Conservation (phyloP, 495 filamentous ascomycete genomes). For the Barbatosphaeria neglecta region DNA sequence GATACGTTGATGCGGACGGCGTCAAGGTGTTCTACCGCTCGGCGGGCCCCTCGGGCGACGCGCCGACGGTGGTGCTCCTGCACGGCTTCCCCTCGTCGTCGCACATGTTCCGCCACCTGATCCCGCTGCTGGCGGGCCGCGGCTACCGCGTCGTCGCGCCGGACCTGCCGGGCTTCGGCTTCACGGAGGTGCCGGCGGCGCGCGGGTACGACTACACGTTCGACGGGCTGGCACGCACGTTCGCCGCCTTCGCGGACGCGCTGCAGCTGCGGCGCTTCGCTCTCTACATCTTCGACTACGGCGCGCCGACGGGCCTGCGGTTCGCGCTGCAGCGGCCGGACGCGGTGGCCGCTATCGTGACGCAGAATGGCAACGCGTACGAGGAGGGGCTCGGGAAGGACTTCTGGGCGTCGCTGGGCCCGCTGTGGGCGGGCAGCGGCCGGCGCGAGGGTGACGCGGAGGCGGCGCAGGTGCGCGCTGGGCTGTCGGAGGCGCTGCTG, state of each 20-base stretch:
- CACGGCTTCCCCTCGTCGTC: constrained; percentile 55
- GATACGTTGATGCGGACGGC: constrained; percentile 17
- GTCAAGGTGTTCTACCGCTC: constrained; percentile 48
- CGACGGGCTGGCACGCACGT: constrained; percentile 33
- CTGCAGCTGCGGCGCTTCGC: constrained; percentile 36
- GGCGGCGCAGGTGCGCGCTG: background rate
- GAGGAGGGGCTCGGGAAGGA: constrained; percentile 39
- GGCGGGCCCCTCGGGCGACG: constrained; percentile 20
- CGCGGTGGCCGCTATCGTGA: constrained; percentile 40
- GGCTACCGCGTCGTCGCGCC: constrained; percentile 46
- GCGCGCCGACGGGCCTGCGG: constrained; percentile 44
- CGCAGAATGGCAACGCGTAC: constrained; percentile 57
- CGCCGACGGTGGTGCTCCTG: constrained; percentile 46
- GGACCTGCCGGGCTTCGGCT: constrained; percentile 52
- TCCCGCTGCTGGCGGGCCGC: constrained; percentile 40
- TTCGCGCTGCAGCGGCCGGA: constrained; percentile 39
- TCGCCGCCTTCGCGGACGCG: constrained; percentile 34
- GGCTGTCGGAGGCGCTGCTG: constrained; percentile 31
- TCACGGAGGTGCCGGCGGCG: constrained; percentile 34
- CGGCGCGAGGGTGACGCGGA: background rate
- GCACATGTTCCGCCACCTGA: constrained; percentile 48
- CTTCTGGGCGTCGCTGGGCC: constrained; percentile 42
- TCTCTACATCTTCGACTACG: constrained; percentile 59
- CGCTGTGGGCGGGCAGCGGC: constrained; percentile 35
- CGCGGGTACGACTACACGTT: constrained; percentile 42